Percentiles rank a stretch among this genome's conserved stretches.
These are phyloP conservation scores for Erodium trifolium DNA, from an alignment of 441 rosid species.

Conservation along the genomic window DNA sequence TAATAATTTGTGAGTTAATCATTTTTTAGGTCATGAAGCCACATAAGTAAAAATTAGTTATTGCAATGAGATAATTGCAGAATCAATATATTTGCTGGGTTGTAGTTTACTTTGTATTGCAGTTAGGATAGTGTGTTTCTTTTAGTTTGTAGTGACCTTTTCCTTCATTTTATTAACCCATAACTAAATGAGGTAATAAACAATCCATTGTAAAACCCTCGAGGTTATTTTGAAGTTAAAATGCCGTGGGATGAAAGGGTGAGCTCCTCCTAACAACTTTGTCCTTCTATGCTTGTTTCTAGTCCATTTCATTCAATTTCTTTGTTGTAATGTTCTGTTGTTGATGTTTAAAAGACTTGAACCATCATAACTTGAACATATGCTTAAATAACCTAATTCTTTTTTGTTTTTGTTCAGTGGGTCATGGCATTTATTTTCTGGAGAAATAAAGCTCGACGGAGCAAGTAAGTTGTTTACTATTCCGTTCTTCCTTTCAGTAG, in stretches of 20 bases:
- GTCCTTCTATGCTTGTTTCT: not conserved
- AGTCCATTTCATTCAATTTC: not conserved
- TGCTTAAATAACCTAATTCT: not conserved
- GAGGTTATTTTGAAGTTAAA: not conserved
- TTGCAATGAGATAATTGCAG: no score
- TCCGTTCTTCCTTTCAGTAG: not conserved
- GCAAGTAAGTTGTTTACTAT: constrained; percentile 57
- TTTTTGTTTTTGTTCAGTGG: constrained; percentile 49
- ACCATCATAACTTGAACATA: constrained; percentile 3
- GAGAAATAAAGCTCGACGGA: constrained; percentile 69
- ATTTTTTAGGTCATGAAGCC: no score
- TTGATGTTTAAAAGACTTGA: constrained; percentile 8
- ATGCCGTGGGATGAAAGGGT: not conserved
- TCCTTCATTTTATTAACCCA: not conserved
- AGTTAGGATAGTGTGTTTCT: not conserved
- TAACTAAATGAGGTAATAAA: not conserved
- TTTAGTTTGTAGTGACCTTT: not conserved
- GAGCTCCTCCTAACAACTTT: not conserved
- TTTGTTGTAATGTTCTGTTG: not conserved
- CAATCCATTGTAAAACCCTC: not conserved
- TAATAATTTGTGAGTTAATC: not conserved
- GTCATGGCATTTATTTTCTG: constrained; percentile 54
- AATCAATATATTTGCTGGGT: not conserved
- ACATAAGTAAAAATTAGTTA: no score
- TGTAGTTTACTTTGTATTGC: not conserved